Percentiles rank a stretch among this genome's conserved stretches.
These are phyloP conservation scores for Alternaria burnsii DNA, from an alignment of 2,329 filamentous ascomycete species.

Conservation along the genomic window DNA sequence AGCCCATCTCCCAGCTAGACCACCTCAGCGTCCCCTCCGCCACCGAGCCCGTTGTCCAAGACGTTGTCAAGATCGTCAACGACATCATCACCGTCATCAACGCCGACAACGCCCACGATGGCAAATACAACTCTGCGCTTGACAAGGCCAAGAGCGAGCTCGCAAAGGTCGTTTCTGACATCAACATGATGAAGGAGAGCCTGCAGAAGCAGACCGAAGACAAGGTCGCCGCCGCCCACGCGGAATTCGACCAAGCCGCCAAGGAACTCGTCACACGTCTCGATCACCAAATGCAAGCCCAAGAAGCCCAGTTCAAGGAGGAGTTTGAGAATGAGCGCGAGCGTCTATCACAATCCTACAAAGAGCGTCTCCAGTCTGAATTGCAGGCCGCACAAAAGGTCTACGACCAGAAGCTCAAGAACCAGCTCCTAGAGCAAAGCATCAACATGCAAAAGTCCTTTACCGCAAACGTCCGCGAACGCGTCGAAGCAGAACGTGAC, in stretches of 20 bases:
- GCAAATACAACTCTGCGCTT: conserved; percentile 80
- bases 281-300: conserved; percentile 80
- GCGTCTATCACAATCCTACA: conserved; percentile 78
- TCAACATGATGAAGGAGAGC: conserved; percentile 74
- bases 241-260: conserved; percentile 86
- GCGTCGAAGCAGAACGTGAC: conserved; percentile 88
- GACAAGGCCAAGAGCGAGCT: conserved; percentile 87
- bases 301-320: conserved; percentile 83
- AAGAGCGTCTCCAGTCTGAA: conserved; percentile 79
- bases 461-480: conserved; percentile 75
- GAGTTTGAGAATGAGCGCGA: conserved; percentile 91
- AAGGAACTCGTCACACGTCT: conserved; percentile 88
- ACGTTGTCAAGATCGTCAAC: conserved; percentile 94
- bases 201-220: conserved; percentile 76
- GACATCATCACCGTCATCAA: conserved; percentile 95
- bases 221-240: conserved; percentile 74
- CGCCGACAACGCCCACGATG: conserved; percentile 75
- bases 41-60: conserved; percentile 87
- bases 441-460: conserved; percentile 88
- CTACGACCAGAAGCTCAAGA: conserved; percentile 82
- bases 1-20: conserved; percentile 70
- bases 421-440: conserved; percentile 89
- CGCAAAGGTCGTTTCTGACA: conserved; percentile 78
- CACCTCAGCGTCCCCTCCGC: conserved; percentile 78
- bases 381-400: conserved; percentile 81